Conservation (phyloP, 345 rosid genomes). For the Syzygium grande region DNA sequence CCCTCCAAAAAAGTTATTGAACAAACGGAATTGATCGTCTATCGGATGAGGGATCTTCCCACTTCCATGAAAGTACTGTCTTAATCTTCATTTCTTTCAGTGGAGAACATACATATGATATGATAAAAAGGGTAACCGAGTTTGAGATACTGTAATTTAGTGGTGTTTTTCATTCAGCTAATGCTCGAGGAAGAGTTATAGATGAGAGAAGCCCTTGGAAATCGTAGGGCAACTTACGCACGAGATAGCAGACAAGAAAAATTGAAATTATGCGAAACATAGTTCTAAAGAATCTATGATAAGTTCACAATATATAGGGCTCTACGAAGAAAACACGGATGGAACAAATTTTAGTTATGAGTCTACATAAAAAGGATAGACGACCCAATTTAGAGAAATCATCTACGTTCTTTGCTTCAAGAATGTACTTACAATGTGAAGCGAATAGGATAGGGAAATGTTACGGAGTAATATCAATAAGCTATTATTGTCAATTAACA, state of each 20-base stretch:
- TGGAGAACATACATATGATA: too few relatives aligned
- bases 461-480: background rate
- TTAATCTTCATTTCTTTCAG: background rate
- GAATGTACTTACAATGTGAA: background rate
- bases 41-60: background rate
- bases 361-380: background rate
- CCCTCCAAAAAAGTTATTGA: background rate
- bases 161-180: too few relatives aligned
- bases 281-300: too few relatives aligned
- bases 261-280: too few relatives aligned
- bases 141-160: too few relatives aligned
- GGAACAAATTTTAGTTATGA: background rate
- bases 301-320: background rate
- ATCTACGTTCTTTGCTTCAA: background rate
- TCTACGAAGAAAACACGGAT: background rate
- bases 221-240: too few relatives aligned
- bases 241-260: background rate
- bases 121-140: background rate
- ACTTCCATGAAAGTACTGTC: background rate
- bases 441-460: background rate
- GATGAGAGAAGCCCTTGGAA: background rate
- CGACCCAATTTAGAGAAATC: background rate
- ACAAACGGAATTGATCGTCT: background rate
- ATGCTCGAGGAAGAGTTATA: background rate
- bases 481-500: too few relatives aligned